Evolutionary conservation across 2,329 filamentous ascomycete genomes (phyloP), one percentile per base, ranked within the genome.

Genomic region (Colletotrichum liaoningense): DNA sequence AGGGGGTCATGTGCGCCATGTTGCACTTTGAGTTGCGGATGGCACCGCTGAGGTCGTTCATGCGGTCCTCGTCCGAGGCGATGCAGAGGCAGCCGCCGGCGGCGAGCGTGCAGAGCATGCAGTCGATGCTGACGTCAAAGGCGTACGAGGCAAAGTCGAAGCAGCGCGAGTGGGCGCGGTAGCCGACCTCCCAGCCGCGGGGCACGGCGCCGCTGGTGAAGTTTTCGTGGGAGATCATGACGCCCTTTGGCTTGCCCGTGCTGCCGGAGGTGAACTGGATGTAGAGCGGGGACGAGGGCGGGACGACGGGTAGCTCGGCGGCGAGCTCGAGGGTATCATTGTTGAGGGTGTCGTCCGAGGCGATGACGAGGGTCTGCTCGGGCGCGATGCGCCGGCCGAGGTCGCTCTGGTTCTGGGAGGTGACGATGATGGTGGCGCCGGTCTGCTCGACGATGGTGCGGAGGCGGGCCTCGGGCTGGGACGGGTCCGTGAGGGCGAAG

Each of bases 221-320:
- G 67, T 86, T 86, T 42, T 79, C 81, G 72, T 88, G 87, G 2
- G 84, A 84, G 69, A 88, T 82, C 58, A 91, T 84, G 4, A 92
- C 90, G 26, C 90, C 91, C 81, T 92, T 92, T 1, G 90, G 91
- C 72, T 86, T 87, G 7, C 91, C 90, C 0, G 91, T 92, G 72
- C 89, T 92, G 16, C 90, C 90, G 0, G 90, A 92, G 12, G 90
- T 92, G 78, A 92, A 92, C 77, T 92, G 91, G 76, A 92, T 88
- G 73, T 88, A 88, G 42, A 87, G 83, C 9, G 85, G 83, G 1
- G 82, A 79, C 5, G 79, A 79, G 2, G 85, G 75, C 3, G 91
- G 80, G n/a, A 88, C 84, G 0, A 70, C 62, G 0, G 84, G 83
- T 1, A 85, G 77, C 11, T 66, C 66, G 24, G 33, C n/a, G 22